Evolutionary conservation across 208 protist species (phyloP), one percentile per base, ranked within the genome.

Genomic region (Naegleria gruberi): DNA sequence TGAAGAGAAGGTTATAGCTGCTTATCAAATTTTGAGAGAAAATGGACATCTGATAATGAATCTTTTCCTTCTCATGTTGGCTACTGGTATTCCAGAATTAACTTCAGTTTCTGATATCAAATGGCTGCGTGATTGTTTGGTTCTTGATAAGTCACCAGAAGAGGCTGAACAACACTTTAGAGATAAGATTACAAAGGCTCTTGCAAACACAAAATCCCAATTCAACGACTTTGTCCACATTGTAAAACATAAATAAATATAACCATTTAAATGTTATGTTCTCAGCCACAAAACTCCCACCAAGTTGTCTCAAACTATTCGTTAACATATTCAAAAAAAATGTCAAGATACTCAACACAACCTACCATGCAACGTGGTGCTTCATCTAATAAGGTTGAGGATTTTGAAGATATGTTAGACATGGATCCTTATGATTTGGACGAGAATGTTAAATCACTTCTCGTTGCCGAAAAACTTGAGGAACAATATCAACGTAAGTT

Each of bases 191-290:
- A 90, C 92, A 37, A 91, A 94, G 47, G 89, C 96, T 37, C 77
- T 97, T 15, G 90, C 86, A 40, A 96, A 97, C 90, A 93, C 94
- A 15, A 92, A 93, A 10, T 95, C 95, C 26, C 91, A 94, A 41
- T 85, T 98, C 23, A 98, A 97, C 91, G 95, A 97, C 89, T 95
- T 95, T 89, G 94, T 97, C 89, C 96, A 98, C 93, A 96, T 98
- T 57, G 92, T 96, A 87, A 94, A 92, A 37, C 95, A 97, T 91
- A 96, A 93, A 7, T 77, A 77, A 77, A 37, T 0, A 37, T 19
- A 77, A 77, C 7, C 30, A 77, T n/a, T 3, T 37, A 77, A 37
- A 37, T 77, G 51, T 65, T 30, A 65, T 65, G 12, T 65, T 30
- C 51, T 19, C 15, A 15, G 5, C 46, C 5, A 55, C 15, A 55